Percentiles rank a stretch among this genome's conserved stretches.
Conservation (phyloP, 2,329 filamentous ascomycete species). For the Arthrobotrys musiformis region DNA sequence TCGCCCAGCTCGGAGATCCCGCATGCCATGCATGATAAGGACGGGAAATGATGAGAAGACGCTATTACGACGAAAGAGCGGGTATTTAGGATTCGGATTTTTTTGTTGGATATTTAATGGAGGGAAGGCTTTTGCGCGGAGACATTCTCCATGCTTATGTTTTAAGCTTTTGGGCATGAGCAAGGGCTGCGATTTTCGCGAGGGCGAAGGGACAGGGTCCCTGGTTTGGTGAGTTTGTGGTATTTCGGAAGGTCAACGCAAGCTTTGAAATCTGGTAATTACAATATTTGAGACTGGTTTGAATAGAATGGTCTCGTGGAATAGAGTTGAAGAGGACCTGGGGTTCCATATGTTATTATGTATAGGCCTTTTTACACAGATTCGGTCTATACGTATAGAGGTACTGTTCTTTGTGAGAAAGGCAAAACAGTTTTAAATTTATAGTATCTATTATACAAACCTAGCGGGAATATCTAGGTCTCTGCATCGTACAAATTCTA, state of each 20-base stretch:
- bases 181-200: not conserved
- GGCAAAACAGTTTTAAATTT: too few relatives aligned
- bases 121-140: constrained; percentile 19
- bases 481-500: not conserved
- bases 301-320: too few relatives aligned
- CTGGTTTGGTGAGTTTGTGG: not conserved
- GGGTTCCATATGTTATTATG: too few relatives aligned
- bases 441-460: too few relatives aligned
- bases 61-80: constrained; percentile 5
- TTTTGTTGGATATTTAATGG: not conserved
- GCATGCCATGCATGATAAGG: constrained; percentile 30
- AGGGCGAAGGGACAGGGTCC: not conserved
- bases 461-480: too few relatives aligned
- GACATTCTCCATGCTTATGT: constrained; percentile 46
- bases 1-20: not conserved
- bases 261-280: not conserved
- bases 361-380: too few relatives aligned
- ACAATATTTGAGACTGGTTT: not conserved
- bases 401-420: too few relatives aligned
- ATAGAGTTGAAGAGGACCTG: too few relatives aligned
- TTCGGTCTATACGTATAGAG: too few relatives aligned
- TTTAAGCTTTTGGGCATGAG: not conserved
- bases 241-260: not conserved
- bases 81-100: too few relatives aligned
- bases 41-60: constrained; percentile 11